phyloP scores from a whole-genome alignment of 306 rosid species.

The Gynostemma pentaphyllum region DNA sequence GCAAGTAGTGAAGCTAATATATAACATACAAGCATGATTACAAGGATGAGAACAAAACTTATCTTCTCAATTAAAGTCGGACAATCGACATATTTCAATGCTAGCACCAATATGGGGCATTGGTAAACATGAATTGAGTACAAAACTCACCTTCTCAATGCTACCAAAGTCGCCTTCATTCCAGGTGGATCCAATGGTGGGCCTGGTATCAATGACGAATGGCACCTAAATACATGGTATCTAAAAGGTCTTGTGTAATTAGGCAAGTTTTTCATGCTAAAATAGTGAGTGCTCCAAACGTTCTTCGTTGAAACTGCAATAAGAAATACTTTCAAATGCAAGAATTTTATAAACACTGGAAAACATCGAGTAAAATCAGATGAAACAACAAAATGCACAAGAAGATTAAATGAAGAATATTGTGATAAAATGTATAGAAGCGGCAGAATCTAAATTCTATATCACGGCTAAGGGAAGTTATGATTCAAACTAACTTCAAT shows the following conservation, averaged over 20 bases:
- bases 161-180: constrained; percentile 34
- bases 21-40: not conserved
- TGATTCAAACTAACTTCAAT: too few species aligned
- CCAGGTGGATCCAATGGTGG: constrained; percentile 30
- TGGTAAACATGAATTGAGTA: not conserved
- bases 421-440: too few species aligned
- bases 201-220: constrained; percentile 37
- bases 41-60: not conserved
- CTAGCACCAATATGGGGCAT: not conserved
- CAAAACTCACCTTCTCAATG: constrained; percentile 44
- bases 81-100: not conserved
- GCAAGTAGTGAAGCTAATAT: not conserved
- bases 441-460: too few species aligned
- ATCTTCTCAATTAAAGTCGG: not conserved
- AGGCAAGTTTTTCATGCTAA: constrained; percentile 29
- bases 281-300: constrained; percentile 26
- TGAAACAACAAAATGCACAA: too few species aligned
- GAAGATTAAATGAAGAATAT: too few species aligned
- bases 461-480: too few species aligned
- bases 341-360: not conserved
- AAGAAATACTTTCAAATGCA: constrained; percentile 11
- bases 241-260: constrained; percentile 31
- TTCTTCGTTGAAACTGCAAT: constrained; percentile 39
- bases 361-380: not conserved
- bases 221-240: constrained; percentile 47